Conservation (phyloP, 768 basidiomycete species). For the Suillus brevipes region DNA sequence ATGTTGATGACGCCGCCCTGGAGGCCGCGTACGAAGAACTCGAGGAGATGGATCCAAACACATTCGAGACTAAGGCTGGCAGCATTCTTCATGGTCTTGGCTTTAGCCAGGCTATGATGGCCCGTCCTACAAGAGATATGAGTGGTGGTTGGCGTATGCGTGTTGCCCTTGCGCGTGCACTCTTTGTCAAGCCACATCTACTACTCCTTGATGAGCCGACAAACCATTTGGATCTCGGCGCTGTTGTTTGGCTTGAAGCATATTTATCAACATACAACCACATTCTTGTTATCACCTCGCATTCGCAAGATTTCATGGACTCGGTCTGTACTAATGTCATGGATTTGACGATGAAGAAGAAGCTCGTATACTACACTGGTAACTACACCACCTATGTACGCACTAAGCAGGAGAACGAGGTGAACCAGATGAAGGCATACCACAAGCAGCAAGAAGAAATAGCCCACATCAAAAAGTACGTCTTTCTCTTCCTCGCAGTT, state of each 20-base stretch:
- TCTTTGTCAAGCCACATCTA: constrained; percentile 96
- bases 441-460: constrained; percentile 98
- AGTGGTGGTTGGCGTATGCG: constrained; percentile 99
- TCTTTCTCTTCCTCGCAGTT: constrained; percentile 9
- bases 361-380: constrained; percentile 91
- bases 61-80: constrained; percentile 94
- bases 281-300: constrained; percentile 95
- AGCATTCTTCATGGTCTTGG: constrained; percentile 98
- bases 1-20: constrained; percentile 84
- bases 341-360: constrained; percentile 92
- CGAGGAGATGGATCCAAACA: constrained; percentile 93
- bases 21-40: constrained; percentile 93
- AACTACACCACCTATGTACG: constrained; percentile 98
- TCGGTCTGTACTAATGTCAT: constrained; percentile 96
- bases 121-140: constrained; percentile 97
- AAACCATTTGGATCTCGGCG: constrained; percentile 93
- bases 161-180: constrained; percentile 91
- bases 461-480: constrained; percentile 94
- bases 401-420: constrained; percentile 96
- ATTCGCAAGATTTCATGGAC: constrained; percentile 99
- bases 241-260: constrained; percentile 98
- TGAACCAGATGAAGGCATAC: constrained; percentile 99
- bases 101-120: constrained; percentile 90
- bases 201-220: constrained; percentile 92
- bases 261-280: constrained; percentile 98